phyloP scores from a whole-genome alignment of 73 alveolate species.

The Paramecium tetraurelia region DNA sequence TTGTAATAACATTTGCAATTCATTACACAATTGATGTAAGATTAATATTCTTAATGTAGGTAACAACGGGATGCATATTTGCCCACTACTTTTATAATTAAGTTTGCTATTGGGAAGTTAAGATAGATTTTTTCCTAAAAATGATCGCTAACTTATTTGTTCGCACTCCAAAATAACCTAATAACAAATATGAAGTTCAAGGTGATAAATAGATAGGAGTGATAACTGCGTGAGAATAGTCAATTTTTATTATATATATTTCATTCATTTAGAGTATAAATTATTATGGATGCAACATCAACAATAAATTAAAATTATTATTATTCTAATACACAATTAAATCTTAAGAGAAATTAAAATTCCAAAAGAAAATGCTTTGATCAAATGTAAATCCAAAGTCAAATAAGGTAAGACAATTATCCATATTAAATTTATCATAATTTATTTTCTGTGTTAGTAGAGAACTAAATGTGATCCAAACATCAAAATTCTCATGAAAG shows the following conservation, averaged over 20 bases:
- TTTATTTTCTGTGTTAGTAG: too few relatives aligned
- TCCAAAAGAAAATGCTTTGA: too few relatives aligned
- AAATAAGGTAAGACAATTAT: too few relatives aligned
- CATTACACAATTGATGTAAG: slow-evolving; percentile 45
- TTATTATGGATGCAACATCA: neutral
- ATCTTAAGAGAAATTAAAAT: too few relatives aligned
- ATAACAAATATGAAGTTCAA: neutral
- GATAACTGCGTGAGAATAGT: neutral
- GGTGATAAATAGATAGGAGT: neutral
- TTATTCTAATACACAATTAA: too few relatives aligned
- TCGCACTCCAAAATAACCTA: neutral
- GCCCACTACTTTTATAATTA: slow-evolving; percentile 21
- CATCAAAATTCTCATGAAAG: too few relatives aligned
- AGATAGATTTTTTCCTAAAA: neutral
- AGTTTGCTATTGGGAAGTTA: slow-evolving; percentile 38
- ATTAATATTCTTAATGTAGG: neutral
- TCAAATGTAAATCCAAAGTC: too few relatives aligned
- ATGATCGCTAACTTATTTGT: neutral
- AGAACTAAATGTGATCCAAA: too few relatives aligned
- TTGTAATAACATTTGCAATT: neutral
- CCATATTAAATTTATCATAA: too few relatives aligned
- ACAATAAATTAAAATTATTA: too few relatives aligned
- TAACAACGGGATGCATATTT: neutral
- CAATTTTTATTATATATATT: neutral
- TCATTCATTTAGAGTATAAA: slow-evolving; percentile 53